phyloP scores from a whole-genome alignment of 2,329 filamentous ascomycete species.

The Onygenales sp. region DNA sequence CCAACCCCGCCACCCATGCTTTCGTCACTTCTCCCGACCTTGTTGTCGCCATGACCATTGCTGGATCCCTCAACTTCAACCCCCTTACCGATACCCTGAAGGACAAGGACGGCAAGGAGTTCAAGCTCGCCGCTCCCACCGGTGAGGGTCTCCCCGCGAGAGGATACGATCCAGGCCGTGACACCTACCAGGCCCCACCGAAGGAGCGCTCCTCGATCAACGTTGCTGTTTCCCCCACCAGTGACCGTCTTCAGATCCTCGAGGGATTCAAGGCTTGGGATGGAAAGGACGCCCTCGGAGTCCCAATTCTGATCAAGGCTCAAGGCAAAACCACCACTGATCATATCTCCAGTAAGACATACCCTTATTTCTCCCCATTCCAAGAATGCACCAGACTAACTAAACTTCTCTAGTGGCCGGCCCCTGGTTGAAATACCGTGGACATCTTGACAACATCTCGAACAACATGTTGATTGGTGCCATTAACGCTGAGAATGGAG shows the following conservation, averaged over 20 bases:
- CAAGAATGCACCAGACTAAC: conserved; percentile 8
- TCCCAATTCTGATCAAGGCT: conserved; percentile 93
- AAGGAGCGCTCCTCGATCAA: conserved; percentile 60
- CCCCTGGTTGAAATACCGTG: conserved; percentile 97
- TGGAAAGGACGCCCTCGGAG: conserved; percentile 73
- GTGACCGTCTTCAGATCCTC: conserved; percentile 90
- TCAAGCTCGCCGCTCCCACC: conserved; percentile 70
- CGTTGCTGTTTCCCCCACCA: conserved; percentile 78
- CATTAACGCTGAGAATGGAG: conserved; percentile 88
- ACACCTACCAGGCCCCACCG: conserved; percentile 96
- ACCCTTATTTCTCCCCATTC: background rate
- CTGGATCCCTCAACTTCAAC: conserved; percentile 85
- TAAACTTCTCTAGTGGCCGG: conserved; percentile 54
- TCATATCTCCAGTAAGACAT: conserved; percentile 64
- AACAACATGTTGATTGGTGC: conserved; percentile 99
- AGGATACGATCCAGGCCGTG: conserved; percentile 82
- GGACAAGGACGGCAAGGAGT: conserved; percentile 94
- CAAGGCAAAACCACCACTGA: conserved; percentile 95
- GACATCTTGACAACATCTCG: conserved; percentile 97
- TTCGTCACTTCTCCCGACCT: conserved; percentile 89
- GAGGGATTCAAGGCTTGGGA: conserved; percentile 81
- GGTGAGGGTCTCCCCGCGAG: conserved; percentile 69
- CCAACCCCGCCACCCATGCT: conserved; percentile 87
- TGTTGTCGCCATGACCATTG: conserved; percentile 76
- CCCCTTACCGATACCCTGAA: conserved; percentile 84